Base-by-base conservation (phyloP, 2,329 filamentous ascomycete genomes). In the Neofusicoccum kwambonambiense region DNA sequence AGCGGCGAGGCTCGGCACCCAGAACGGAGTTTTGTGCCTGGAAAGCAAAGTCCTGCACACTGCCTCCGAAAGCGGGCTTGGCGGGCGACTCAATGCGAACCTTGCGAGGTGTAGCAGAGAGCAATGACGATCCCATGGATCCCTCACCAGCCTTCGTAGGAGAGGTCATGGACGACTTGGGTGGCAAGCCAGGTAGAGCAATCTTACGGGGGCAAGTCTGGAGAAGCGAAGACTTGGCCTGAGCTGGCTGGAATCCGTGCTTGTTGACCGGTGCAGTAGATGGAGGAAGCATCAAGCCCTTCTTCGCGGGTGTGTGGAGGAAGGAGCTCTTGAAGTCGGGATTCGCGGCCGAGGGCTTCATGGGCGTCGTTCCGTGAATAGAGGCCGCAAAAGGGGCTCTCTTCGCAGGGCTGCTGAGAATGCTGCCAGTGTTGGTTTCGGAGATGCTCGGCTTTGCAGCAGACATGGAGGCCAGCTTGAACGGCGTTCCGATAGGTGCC, bases 141-240 rank as follows among this genome's bases (percentile, higher is more conserved):
- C 41, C 44, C 6, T 57, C 49, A n/a, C 11, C 22, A 5, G 47
- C 27, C 51, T 66, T 66, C 3, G 52, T 42, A 2, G 60, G 50
- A 19, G 64, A 50, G 6, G 17, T 3, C 13, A 51, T 37, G 12
- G 45, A 51, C n/a, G 63, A 52, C 47, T 37, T 61, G 2, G 56
- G 47, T n/a, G 34, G 42, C 13, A 64, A 11, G 9, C 47, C 52
- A 12, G 63, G 63, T 8, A 65, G 42, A 6, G 54, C 63, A 27
- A 66, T 51, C 17, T 58, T 66, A 34, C 56, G 60, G 13, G 66
- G 66, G 35, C 58, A 67, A 17, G 61, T 65, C 45, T 66, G 56
- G 6, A 67, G 51, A 34, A 66, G 61, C 5, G 64, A 66, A 0
- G 60, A 54, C 35, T 52, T 65, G 8, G 45, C 44, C 4, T 58